Conservation (phyloP, 2,329 filamentous ascomycete genomes). For the Penicillium glabrum region DNA sequence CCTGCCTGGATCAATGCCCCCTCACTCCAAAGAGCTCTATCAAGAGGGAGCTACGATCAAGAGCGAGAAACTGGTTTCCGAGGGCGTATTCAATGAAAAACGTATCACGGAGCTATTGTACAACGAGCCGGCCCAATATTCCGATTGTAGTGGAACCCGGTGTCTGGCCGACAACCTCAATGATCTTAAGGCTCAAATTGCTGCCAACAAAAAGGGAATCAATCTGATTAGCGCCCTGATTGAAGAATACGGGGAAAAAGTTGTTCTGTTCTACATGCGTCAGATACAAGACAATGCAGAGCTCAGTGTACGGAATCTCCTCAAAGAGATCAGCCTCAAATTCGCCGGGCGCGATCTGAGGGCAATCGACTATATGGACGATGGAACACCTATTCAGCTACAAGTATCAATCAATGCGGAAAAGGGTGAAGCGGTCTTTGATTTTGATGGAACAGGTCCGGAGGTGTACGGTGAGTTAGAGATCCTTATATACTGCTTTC, state of each 20-base stretch:
- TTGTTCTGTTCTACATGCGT: conserved; percentile 76
- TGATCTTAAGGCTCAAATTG: conserved; percentile 78
- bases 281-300: conserved; percentile 78
- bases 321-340: conserved; percentile 65
- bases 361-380: conserved; percentile 78
- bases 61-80: conserved; percentile 50
- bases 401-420: conserved; percentile 67
- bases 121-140: conserved; percentile 67
- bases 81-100: conserved; percentile 66
- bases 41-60: conserved; percentile 67
- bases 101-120: conserved; percentile 68
- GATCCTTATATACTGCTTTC: not conserved
- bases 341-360: conserved; percentile 63
- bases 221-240: conserved; percentile 70
- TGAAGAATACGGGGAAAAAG: conserved; percentile 67
- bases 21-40: conserved; percentile 61
- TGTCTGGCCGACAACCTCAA: conserved; percentile 77
- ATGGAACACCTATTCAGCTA: conserved; percentile 73
- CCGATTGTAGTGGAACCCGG: conserved; percentile 72
- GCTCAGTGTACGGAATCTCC: conserved; percentile 65
- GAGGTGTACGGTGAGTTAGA: conserved; percentile 52
- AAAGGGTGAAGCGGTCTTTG: conserved; percentile 71
- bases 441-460: conserved; percentile 74
- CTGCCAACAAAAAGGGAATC: conserved; percentile 80
- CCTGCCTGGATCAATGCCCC: not conserved